phyloP scores from a whole-genome alignment of 495 filamentous ascomycete genomes.

The Terfezia boudieri region DNA sequence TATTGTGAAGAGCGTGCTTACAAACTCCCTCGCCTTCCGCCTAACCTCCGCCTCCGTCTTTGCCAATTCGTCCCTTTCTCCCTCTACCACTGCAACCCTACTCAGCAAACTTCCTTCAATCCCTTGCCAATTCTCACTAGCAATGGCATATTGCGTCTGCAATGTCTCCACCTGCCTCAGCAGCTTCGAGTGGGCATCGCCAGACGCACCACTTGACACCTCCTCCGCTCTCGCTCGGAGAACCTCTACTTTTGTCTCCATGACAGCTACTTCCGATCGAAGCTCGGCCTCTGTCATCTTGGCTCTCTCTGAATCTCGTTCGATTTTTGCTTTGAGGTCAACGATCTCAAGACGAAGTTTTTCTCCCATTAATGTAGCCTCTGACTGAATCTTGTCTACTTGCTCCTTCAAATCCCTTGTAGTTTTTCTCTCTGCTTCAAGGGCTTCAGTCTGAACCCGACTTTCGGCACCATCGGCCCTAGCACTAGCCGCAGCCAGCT shows the following conservation, averaged over 20 bases:
- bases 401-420: constrained; percentile 50
- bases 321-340: constrained; percentile 45
- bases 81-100: constrained; percentile 53
- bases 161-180: constrained; percentile 85
- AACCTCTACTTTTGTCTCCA: constrained; percentile 81
- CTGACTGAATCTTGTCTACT: constrained; percentile 45
- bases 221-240: constrained; percentile 74
- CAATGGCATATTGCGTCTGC: constrained; percentile 83
- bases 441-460: constrained; percentile 39
- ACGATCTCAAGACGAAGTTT: constrained; percentile 43
- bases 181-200: constrained; percentile 75
- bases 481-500: constrained; percentile 44
- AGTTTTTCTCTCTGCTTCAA: constrained; percentile 45
- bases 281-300: constrained; percentile 52
- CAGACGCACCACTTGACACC: constrained; percentile 54
- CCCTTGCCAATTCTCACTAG: constrained; percentile 93
- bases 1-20: constrained; percentile 23
- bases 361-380: constrained; percentile 52
- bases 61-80: constrained; percentile 68
- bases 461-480: constrained; percentile 45
- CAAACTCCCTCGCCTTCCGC: constrained; percentile 64
- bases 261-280: constrained; percentile 51
- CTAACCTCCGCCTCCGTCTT: constrained; percentile 66
- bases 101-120: constrained; percentile 66
- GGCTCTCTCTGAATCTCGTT: constrained; percentile 52